Conservation (phyloP, 1,284 basidiomycete species). For the Puccinia hordei region DNA sequence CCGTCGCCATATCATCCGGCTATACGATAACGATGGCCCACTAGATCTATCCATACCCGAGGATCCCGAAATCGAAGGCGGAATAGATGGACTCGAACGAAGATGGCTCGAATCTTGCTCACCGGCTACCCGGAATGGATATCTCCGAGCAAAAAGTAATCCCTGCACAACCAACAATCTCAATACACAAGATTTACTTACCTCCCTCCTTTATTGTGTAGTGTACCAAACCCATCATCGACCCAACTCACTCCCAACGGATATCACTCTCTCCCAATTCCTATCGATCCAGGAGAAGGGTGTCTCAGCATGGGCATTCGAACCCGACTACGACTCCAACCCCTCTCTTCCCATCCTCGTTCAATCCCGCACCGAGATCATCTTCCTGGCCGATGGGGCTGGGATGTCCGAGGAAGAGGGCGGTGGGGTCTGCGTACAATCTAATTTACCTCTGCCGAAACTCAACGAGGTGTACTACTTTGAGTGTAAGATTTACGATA, state of each 20-base stretch:
- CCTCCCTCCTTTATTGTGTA: constrained; percentile 68
- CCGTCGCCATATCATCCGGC: constrained; percentile 59
- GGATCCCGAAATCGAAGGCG: constrained; percentile 74
- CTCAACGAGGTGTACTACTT: constrained; percentile 97
- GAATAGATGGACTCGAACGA: constrained; percentile 83
- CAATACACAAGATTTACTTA: constrained; percentile 67
- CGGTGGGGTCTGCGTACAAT: constrained; percentile 82
- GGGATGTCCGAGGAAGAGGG: constrained; percentile 65
- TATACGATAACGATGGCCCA: constrained; percentile 85
- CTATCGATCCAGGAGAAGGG: constrained; percentile 97
- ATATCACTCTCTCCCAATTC: constrained; percentile 94
- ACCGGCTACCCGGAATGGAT: constrained; percentile 71
- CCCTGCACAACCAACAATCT: constrained; percentile 63
- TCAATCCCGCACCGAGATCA: constrained; percentile 89
- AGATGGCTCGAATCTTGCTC: constrained; percentile 86
- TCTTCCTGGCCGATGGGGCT: constrained; percentile 89
- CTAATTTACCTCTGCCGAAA: constrained; percentile 88
- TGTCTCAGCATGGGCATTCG: constrained; percentile 94
- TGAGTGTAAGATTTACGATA: constrained; percentile 97
- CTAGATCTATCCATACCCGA: constrained; percentile 89
- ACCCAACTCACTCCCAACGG: constrained; percentile 86
- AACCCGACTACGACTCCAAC: constrained; percentile 91
- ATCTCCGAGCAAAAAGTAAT: constrained; percentile 81
- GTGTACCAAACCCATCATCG: constrained; percentile 88
- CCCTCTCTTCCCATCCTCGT: constrained; percentile 75